Evolutionary conservation across 148 eudicot genomes (phyloP), one percentile per base, ranked within the genome.

Genomic region (Chenopodium album): DNA sequence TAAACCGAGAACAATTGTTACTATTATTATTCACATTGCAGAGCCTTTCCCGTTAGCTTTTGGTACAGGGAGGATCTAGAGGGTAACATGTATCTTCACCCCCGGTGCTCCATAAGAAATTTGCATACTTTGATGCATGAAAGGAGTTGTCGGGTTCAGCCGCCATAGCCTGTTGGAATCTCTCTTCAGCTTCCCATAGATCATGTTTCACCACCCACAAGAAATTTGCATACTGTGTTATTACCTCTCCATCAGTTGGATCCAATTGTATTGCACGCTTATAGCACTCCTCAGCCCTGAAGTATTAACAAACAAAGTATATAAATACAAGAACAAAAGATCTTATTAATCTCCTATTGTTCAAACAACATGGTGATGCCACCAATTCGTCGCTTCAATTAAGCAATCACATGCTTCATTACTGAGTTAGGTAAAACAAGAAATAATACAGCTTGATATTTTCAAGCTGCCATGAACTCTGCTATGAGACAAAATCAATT

Each of bases 41-140:
- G 26, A 47, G 32, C 69, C 63, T 20, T 44, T 16, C 32, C 50
- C 5, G 82, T 69, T 75, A 81, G 82, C 76, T 81, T 14, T 73
- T 81, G 16, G 73, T 76, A 9, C 22, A 70, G 20, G 85, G 82
- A 31, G 84, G 60, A 64, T 92, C 81, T 28, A 91, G 77, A 77
- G 93, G 94, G 70, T 82, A 88, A 72, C 97, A 93, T 0, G 94
- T 92, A 59, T 93, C 98, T 37, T 92, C 98, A 4, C 94, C 95
- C 1, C 98, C 98, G 0, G 92, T 93, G 85, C 87, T 90, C 98
- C 98, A 93, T 84, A 93, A 83, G 90, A 93, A 93, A 84, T 79
- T 87, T 0, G 98, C 98, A 82, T 93, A 93, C 84, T 85, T 92
- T 2, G 95, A 89, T n/a, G 90, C 87, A 67, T 89, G 85, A 66